Conservation (phyloP, 148 eudicot genomes). For the Arctostaphylos glauca region DNA sequence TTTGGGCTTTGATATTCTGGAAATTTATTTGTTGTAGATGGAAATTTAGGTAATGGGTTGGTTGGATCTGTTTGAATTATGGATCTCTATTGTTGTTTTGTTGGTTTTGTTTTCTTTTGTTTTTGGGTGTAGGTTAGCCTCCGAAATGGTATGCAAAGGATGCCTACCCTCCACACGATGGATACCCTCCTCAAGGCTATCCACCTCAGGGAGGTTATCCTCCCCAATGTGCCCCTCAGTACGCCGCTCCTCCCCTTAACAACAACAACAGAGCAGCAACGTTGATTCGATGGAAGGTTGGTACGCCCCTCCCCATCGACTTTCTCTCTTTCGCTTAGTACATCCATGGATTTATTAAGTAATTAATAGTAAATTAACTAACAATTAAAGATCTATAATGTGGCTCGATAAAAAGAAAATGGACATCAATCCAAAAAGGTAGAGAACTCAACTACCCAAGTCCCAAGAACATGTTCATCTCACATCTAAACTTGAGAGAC, state of each 20-base stretch:
- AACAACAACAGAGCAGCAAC: constrained; percentile 28
- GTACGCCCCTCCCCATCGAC: constrained; percentile 21
- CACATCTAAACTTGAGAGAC: not conserved
- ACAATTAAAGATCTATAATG: not conserved
- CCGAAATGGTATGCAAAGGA: constrained; percentile 60
- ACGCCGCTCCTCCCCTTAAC: constrained; percentile 47
- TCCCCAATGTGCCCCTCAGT: constrained; percentile 37
- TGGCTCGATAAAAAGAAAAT: too few relatives aligned
- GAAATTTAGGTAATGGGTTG: not conserved
- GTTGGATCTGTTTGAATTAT: constrained; percentile 11
- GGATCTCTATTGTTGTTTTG: not conserved
- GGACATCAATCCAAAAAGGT: too few relatives aligned
- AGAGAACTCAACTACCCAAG: too few relatives aligned
- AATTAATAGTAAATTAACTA: not conserved
- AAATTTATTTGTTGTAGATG: not conserved
- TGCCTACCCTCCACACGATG: constrained; percentile 57
- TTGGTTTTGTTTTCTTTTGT: not conserved
- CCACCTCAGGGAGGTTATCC: too few relatives aligned
- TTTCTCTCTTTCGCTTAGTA: not conserved
- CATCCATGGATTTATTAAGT: not conserved
- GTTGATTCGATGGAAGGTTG: constrained; percentile 60
- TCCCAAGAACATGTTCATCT: not conserved
- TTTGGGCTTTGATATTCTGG: too few relatives aligned
- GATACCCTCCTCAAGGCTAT: constrained; percentile 42
- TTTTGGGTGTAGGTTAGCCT: constrained; percentile 45